Base-by-base conservation (phyloP, 371 early-diverging fungal species). In the Homolaphlyctis polyrhiza region DNA sequence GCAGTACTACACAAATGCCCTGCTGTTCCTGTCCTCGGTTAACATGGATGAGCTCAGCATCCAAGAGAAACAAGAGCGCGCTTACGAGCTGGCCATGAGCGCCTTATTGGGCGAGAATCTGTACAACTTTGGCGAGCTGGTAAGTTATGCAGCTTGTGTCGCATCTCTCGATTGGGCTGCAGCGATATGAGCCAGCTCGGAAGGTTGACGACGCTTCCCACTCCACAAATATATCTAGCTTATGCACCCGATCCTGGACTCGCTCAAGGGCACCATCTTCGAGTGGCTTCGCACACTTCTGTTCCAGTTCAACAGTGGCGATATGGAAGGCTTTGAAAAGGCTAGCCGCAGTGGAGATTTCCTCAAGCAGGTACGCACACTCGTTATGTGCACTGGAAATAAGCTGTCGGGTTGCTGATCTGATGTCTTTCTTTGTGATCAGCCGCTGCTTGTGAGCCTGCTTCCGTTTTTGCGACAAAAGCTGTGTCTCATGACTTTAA, bases 121-220 rank as follows among this genome's bases (percentile, higher is more conserved):
- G 45, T 98, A 97, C 80, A 97, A 97, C 82, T 98, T 98, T 89
- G 97, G 99, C 61, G 96, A 97, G 75, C 76, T 98, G 83, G 92
- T 93, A 82, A 73, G 80, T 60, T 11, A 21, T 62, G 35, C 30
- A n/a, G n/a, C n/a, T n/a, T n/a, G n/a, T n/a, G n/a, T n/a, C n/a
- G n/a, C n/a, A n/a, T n/a, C n/a, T n/a, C n/a, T n/a, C n/a, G n/a
- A n/a, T n/a, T n/a, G n/a, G n/a, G n/a, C n/a, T n/a, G n/a, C n/a
- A n/a, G n/a, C n/a, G n/a, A n/a, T n/a, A n/a, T n/a, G n/a, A n/a
- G n/a, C n/a, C n/a, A n/a, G n/a, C n/a, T n/a, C n/a, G n/a, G n/a
- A n/a, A n/a, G n/a, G n/a, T n/a, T n/a, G n/a, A n/a, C n/a, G n/a
- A n/a, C n/a, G n/a, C n/a, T n/a, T n/a, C n/a, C n/a, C n/a, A n/a